Conservation (phyloP, 164 flowering plant species). For the Kingdonia uniflora region DNA sequence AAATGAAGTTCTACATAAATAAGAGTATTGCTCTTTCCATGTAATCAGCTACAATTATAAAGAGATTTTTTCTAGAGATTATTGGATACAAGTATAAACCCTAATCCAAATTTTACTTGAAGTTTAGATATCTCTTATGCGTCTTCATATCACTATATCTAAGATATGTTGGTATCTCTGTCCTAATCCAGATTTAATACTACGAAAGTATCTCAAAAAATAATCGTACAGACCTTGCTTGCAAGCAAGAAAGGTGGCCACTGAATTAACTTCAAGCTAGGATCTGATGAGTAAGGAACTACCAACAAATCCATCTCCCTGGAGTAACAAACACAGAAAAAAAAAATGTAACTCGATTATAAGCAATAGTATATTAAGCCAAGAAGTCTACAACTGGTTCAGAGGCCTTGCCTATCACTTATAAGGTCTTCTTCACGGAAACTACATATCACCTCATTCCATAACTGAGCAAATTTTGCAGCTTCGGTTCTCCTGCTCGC, state of each 20-base stretch:
- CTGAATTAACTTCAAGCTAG: conserved; percentile 72
- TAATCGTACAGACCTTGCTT: conserved; percentile 57
- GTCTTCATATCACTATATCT: no score
- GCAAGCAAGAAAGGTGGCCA: conserved; percentile 99
- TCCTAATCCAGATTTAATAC: no score
- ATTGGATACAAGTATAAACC: no score
- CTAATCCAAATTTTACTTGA: no score
- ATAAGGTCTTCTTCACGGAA: conserved; percentile 96
- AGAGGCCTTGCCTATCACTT: conserved; percentile 72
- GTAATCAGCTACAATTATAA: no score
- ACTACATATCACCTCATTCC: conserved; percentile 91
- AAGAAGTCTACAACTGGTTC: not conserved
- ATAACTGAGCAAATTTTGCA: conserved; percentile 91
- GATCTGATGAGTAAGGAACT: conserved; percentile 90
- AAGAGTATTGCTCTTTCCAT: no score
- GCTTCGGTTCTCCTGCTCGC: conserved; percentile 92
- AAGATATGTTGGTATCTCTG: no score
- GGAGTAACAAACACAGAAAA: conserved; percentile 14
- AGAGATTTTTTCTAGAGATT: no score
- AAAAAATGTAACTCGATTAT: conserved; percentile 10
- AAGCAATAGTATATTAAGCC: not conserved
- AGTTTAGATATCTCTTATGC: no score
- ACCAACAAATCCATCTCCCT: conserved; percentile 96
- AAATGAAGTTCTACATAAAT: no score
- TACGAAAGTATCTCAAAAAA: no score